Percentiles rank a stretch among this genome's conserved stretches.
phyloP scores from a whole-genome alignment of 768 basidiomycete genomes.

The Nidularia pulvinata region DNA sequence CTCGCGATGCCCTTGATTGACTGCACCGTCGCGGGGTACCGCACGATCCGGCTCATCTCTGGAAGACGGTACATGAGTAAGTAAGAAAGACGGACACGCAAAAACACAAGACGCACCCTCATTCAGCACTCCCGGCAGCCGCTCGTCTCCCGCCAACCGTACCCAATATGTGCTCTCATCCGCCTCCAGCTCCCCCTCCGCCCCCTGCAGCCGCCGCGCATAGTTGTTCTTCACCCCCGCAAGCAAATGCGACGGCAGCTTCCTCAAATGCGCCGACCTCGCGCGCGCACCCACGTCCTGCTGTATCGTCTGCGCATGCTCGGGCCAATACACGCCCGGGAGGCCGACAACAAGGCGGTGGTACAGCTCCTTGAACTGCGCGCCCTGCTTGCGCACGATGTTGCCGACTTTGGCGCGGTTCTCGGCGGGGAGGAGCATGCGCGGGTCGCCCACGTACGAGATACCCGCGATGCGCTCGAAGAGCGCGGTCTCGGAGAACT shows the following conservation, averaged over 20 bases:
- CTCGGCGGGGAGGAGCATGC: slow-evolving; percentile 94
- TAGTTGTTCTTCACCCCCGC: slow-evolving; percentile 53
- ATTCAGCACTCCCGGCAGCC: slow-evolving; percentile 49
- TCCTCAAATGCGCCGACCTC: slow-evolving; percentile 71
- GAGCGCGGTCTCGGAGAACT: slow-evolving; percentile 80
- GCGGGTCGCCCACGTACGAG: slow-evolving; percentile 87
- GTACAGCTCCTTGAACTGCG: slow-evolving; percentile 89
- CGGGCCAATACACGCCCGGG: slow-evolving; percentile 79
- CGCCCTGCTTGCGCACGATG: slow-evolving; percentile 81
- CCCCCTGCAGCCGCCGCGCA: slow-evolving; percentile 25
- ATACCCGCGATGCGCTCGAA: slow-evolving; percentile 87
- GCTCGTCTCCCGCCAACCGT: slow-evolving; percentile 64
- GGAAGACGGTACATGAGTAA: background rate
- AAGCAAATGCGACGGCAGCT: slow-evolving; percentile 74
- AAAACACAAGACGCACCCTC: slow-evolving; percentile 39
- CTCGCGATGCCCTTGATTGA: slow-evolving; percentile 84
- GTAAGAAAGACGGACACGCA: background rate
- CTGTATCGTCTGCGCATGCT: slow-evolving; percentile 48
- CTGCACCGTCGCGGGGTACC: slow-evolving; percentile 83
- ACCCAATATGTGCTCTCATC: slow-evolving; percentile 82
- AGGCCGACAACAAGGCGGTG: slow-evolving; percentile 74
- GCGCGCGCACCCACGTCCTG: slow-evolving; percentile 77
- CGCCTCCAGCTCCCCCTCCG: slow-evolving; percentile 36
- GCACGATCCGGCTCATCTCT: slow-evolving; percentile 82
- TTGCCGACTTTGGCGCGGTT: slow-evolving; percentile 94